These are phyloP conservation scores for Tremella fuciformis DNA, from an alignment of 768 basidiomycete species.

Conservation along the genomic window DNA sequence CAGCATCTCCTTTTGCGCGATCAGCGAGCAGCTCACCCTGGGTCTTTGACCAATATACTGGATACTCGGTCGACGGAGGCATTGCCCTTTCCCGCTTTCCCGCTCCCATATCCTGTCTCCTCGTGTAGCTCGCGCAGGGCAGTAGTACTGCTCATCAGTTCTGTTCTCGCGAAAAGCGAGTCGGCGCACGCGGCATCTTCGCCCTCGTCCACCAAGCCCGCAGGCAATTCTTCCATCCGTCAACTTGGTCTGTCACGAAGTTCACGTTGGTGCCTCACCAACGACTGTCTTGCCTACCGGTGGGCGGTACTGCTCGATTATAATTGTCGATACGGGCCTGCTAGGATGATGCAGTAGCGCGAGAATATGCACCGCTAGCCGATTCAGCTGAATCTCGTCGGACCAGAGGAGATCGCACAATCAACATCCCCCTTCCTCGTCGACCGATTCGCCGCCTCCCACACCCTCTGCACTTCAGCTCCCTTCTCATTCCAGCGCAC, in stretches of 20 bases:
- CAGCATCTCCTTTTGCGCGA: slow-evolving; percentile 2
- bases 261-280: slow-evolving; percentile 54
- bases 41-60: slow-evolving; percentile 44
- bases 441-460: background rate
- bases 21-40: slow-evolving; percentile 28
- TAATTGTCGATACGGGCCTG: slow-evolving; percentile 61
- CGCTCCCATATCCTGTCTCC: slow-evolving; percentile 71
- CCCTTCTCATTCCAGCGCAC: background rate
- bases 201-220: slow-evolving; percentile 78
- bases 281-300: slow-evolving; percentile 74
- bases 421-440: slow-evolving; percentile 57
- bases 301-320: slow-evolving; percentile 90
- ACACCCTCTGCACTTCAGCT: slow-evolving; percentile 1
- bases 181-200: slow-evolving; percentile 67
- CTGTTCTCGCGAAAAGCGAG: background rate
- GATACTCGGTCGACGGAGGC: slow-evolving; percentile 55
- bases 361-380: slow-evolving; percentile 75
- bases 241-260: background rate
- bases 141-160: slow-evolving; percentile 51
- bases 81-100: slow-evolving; percentile 50
- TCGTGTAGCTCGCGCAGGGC: slow-evolving; percentile 87
- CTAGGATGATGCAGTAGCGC: slow-evolving; percentile 68
- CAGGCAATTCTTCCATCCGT: slow-evolving; percentile 29
- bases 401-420: slow-evolving; percentile 55
- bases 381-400: background rate